phyloP scores from a whole-genome alignment of 225 moss, liverwort and hornwort genomes.

The Takakia lepidozioides region DNA sequence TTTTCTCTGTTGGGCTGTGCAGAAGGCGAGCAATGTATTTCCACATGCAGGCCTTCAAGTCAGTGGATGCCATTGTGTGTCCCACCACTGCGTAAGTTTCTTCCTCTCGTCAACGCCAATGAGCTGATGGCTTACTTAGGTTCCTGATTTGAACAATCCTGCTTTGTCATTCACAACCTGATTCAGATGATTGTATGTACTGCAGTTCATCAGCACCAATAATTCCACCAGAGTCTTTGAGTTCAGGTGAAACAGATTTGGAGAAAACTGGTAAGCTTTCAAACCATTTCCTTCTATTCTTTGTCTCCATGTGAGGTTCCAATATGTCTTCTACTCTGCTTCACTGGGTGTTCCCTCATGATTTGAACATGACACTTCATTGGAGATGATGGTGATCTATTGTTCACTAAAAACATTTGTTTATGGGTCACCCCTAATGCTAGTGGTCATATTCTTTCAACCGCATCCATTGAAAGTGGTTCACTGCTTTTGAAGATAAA shows the following conservation, averaged over 20 bases:
- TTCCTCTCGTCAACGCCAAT: neutral
- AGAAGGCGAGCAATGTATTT: slow-evolving; percentile 82
- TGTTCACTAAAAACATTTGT: too few species aligned
- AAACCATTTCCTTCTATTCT: too few species aligned
- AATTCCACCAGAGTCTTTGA: slow-evolving; percentile 43
- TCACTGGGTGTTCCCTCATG: too few species aligned
- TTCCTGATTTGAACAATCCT: neutral
- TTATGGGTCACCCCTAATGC: too few species aligned
- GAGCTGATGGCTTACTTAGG: neutral
- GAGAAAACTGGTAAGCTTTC: slow-evolving; percentile 38
- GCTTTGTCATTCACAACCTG: neutral
- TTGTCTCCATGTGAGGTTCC: too few species aligned
- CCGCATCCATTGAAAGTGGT: too few species aligned
- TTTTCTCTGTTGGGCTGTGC: too few species aligned
- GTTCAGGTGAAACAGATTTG: slow-evolving; percentile 67
- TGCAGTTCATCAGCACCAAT: slow-evolving; percentile 70
- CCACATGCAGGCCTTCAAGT: slow-evolving; percentile 71
- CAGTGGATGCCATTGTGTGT: slow-evolving; percentile 74
- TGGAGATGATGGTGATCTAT: too few species aligned
- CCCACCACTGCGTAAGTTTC: slow-evolving; percentile 77
- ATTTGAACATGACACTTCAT: too few species aligned
- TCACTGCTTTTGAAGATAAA: too few species aligned
- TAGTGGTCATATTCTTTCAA: too few species aligned
- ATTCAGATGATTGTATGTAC: neutral
- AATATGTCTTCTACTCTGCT: too few species aligned